Evolutionary conservation across 1,284 basidiomycete species (phyloP).

Genomic region (Cutaneotrichosporon curvatum): DNA sequence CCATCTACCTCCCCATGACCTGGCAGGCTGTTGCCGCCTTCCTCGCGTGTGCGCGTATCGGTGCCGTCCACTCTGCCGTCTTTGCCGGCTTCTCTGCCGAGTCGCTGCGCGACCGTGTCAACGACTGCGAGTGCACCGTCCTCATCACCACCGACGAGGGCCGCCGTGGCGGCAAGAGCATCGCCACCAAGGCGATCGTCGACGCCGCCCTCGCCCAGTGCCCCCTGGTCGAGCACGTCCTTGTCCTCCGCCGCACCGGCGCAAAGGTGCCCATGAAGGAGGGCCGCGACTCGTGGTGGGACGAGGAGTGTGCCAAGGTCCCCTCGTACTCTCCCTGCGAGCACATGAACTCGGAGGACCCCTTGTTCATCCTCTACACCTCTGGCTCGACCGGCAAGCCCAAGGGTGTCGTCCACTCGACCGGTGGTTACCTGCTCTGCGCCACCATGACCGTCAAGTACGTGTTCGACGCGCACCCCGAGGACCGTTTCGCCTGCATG

Average conservation of each 20-base stretch:
- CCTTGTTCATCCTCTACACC: slow-evolving; percentile 68
- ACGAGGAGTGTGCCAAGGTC: slow-evolving; percentile 78
- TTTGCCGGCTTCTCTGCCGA: slow-evolving; percentile 99
- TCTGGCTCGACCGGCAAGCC: slow-evolving; percentile 55
- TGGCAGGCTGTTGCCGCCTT: slow-evolving; percentile 94
- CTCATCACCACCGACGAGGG: slow-evolving; percentile 96
- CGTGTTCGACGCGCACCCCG: slow-evolving; percentile 91
- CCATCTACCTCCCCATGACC: slow-evolving; percentile 59
- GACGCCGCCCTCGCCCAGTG: slow-evolving; percentile 84
- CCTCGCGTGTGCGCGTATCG: slow-evolving; percentile 94
- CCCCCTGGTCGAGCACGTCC: slow-evolving; percentile 78
- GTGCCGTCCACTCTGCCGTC: slow-evolving; percentile 96
- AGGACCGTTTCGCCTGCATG: slow-evolving; percentile 93
- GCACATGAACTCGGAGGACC: slow-evolving; percentile 83
- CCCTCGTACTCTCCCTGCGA: slow-evolving; percentile 85
- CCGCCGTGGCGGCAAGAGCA: slow-evolving; percentile 83
- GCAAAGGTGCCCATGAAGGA: slow-evolving; percentile 71
- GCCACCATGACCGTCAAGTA: slow-evolving; percentile 89
- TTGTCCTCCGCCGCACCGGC: slow-evolving; percentile 86
- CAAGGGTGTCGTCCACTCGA: slow-evolving; percentile 42
- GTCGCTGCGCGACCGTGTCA: slow-evolving; percentile 84
- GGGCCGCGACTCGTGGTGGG: slow-evolving; percentile 93
- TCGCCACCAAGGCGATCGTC: slow-evolving; percentile 89
- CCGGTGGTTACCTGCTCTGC: slow-evolving; percentile 54
- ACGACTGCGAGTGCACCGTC: slow-evolving; percentile 82